phyloP scores from a whole-genome alignment of 345 rosid genomes.

The Viola odorata region DNA sequence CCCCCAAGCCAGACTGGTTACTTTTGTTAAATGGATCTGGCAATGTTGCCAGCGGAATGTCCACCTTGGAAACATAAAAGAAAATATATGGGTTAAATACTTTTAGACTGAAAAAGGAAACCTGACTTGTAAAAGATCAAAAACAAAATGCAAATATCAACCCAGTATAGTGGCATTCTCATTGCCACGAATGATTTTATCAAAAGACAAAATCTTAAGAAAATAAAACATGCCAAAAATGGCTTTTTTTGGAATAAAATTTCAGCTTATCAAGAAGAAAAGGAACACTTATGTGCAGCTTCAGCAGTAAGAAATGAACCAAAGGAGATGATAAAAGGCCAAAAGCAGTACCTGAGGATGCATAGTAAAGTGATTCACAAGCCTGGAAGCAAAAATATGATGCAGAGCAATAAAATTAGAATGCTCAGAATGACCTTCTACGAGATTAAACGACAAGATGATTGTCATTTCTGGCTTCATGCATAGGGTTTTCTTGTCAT shows the following conservation, averaged over 20 bases:
- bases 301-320: not conserved
- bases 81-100: not conserved
- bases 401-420: constrained; percentile 34
- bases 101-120: not conserved
- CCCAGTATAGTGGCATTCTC: no score
- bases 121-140: not conserved
- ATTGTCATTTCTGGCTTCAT: constrained; percentile 42
- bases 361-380: constrained; percentile 21
- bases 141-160: no score
- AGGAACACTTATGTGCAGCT: not conserved
- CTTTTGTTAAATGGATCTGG: constrained; percentile 28
- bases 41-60: constrained; percentile 36
- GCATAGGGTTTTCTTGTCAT: constrained; percentile 39
- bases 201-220: not conserved
- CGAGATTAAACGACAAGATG: constrained; percentile 26
- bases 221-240: not conserved
- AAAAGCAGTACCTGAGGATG: constrained; percentile 39
- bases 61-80: constrained; percentile 25
- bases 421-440: constrained; percentile 30
- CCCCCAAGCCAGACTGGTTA: constrained; percentile 3
- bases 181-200: not conserved
- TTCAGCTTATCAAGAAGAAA: not conserved
- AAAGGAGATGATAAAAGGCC: not conserved
- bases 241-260: not conserved
- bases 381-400: constrained; percentile 33